Evolutionary conservation across 2,329 filamentous ascomycete species (phyloP).

Genomic region (Cladophialophora exuberans): DNA sequence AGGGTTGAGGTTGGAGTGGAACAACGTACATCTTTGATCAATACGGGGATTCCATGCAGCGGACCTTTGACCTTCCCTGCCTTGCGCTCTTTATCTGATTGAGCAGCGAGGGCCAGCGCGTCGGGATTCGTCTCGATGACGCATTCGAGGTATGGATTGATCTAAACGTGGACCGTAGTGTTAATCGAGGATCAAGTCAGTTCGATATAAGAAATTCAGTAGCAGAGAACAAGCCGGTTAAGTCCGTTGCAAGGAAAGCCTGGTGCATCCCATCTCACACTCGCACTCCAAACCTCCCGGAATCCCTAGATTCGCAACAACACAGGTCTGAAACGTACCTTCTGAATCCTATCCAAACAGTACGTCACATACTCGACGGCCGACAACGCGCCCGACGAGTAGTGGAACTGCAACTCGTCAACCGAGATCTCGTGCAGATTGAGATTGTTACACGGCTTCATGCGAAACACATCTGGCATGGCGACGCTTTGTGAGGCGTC

Average conservation of each 20-base stretch:
- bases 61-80: slow-evolving; percentile 35
- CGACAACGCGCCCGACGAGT: slow-evolving; percentile 23
- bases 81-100: slow-evolving; percentile 35
- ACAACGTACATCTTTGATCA: slow-evolving; percentile 37
- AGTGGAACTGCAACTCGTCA: slow-evolving; percentile 31
- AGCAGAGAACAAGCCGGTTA: too few relatives aligned
- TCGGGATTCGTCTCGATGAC: slow-evolving; percentile 37
- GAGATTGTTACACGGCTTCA: slow-evolving; percentile 24
- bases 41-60: slow-evolving; percentile 41
- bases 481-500: slow-evolving; percentile 5
- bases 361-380: slow-evolving; percentile 29
- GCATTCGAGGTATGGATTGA: slow-evolving; percentile 34
- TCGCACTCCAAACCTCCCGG: not conserved
- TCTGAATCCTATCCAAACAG: slow-evolving; percentile 32
- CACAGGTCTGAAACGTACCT: slow-evolving; percentile 14
- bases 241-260: too few relatives aligned
- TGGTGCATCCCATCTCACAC: too few relatives aligned
- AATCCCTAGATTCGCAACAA: not conserved
- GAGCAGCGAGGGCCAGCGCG: slow-evolving; percentile 28
- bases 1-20: too few relatives aligned
- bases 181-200: too few relatives aligned
- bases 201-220: too few relatives aligned
- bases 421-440: slow-evolving; percentile 32
- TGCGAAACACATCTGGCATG: slow-evolving; percentile 28
- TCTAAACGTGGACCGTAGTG: too few relatives aligned